These are phyloP conservation scores for Cucurbita argyrosperma DNA, from an alignment of 306 rosid species.

Conservation along the genomic window DNA sequence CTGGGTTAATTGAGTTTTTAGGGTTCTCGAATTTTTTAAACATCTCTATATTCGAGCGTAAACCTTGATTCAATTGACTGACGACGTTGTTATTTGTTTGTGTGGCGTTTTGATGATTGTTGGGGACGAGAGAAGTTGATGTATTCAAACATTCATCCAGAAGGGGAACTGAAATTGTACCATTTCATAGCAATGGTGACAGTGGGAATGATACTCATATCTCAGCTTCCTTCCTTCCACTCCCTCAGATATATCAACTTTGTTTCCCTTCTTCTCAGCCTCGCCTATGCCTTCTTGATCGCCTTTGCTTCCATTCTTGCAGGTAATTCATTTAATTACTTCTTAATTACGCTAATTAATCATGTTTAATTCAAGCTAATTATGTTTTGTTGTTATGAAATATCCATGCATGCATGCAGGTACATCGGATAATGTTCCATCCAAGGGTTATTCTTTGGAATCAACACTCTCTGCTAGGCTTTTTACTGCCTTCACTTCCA, in stretches of 20 bases:
- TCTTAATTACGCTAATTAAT: too few relatives aligned
- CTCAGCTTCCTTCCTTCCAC: slow-evolving; percentile 85
- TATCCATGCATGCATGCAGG: slow-evolving; percentile 19
- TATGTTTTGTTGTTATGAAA: too few relatives aligned
- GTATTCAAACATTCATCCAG: slow-evolving; percentile 49
- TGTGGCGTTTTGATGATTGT: background rate
- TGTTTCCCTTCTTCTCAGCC: slow-evolving; percentile 52
- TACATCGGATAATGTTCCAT: slow-evolving; percentile 31
- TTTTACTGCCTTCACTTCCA: slow-evolving; percentile 75
- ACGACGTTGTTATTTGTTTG: too few relatives aligned
- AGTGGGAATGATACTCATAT: slow-evolving; percentile 50
- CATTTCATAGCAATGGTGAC: slow-evolving; percentile 93
- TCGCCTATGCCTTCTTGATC: slow-evolving; percentile 59
- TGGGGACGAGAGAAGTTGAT: slow-evolving; percentile 32
- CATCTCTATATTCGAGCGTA: too few relatives aligned
- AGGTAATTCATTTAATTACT: slow-evolving; percentile 11
- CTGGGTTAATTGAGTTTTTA: too few relatives aligned
- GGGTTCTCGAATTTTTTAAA: too few relatives aligned
- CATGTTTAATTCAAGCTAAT: too few relatives aligned
- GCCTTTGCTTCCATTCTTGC: slow-evolving; percentile 66
- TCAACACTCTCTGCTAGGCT: slow-evolving; percentile 29
- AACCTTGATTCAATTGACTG: too few relatives aligned
- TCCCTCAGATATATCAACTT: slow-evolving; percentile 78
- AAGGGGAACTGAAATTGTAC: slow-evolving; percentile 68
- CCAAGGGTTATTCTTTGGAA: slow-evolving; percentile 56